Percentiles rank a stretch among this genome's conserved stretches.
phyloP scores from a whole-genome alignment of 306 rosid species.

The Quercus wislizeni region DNA sequence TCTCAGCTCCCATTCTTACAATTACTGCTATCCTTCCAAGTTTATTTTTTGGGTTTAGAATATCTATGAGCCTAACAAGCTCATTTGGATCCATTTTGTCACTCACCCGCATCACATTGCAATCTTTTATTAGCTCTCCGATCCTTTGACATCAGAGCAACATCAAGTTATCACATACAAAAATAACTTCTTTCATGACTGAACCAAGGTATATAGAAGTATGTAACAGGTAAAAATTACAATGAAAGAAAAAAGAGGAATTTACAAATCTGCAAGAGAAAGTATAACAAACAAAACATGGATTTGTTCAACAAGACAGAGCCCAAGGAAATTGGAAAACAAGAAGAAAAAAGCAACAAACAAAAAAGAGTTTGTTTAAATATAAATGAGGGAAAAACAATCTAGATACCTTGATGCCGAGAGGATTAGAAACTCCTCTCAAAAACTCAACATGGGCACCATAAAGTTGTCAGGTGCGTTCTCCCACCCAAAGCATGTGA shows the following conservation, averaged over 20 bases:
- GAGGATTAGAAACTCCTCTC: constrained; percentile 45
- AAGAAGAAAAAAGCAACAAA: too few relatives aligned
- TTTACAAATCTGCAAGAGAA: neutral
- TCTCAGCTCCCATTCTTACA: constrained; percentile 47
- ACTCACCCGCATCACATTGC: constrained; percentile 33
- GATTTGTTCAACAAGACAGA: neutral
- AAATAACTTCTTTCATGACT: neutral
- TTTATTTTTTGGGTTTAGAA: constrained; percentile 37
- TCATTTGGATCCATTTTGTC: constrained; percentile 44
- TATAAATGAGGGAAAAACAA: neutral
- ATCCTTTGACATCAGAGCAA: neutral
- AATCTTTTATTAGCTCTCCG: neutral
- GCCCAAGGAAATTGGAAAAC: neutral
- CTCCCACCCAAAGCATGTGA: constrained; percentile 52
- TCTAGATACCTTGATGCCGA: constrained; percentile 39
- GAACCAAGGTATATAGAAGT: neutral
- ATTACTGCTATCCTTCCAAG: constrained; percentile 37
- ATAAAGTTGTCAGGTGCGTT: constrained; percentile 44
- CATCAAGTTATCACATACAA: neutral
- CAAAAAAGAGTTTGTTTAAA: neutral
- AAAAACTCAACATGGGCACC: constrained; percentile 45
- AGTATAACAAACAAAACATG: neutral
- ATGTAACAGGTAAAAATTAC: neutral
- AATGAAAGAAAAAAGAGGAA: neutral
- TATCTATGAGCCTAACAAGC: constrained; percentile 37